Conservation (phyloP, 306 rosid species). For the Arachis hypogaea region DNA sequence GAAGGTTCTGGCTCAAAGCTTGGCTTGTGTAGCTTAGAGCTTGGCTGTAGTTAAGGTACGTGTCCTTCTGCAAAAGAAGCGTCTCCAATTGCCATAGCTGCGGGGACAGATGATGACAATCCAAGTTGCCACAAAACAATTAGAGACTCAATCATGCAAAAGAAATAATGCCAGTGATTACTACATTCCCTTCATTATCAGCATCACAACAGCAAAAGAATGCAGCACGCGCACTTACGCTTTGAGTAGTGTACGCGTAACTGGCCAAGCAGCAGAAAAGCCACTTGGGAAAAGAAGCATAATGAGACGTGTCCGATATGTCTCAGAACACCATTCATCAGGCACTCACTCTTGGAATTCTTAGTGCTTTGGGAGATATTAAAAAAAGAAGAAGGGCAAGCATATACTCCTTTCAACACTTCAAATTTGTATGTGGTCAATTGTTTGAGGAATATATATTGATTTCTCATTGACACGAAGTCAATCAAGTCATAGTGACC, state of each 20-base stretch:
- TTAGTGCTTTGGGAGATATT: not conserved
- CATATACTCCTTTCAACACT: not conserved
- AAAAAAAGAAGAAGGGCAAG: no score
- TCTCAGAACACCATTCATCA: not conserved
- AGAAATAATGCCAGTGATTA: constrained; percentile 41
- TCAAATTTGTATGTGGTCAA: not conserved
- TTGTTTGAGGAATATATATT: not conserved
- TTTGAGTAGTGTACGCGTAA: constrained; percentile 31
- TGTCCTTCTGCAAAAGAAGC: constrained; percentile 91
- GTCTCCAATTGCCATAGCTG: constrained; percentile 99
- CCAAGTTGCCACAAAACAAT: constrained; percentile 42
- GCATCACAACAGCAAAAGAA: constrained; percentile 33
- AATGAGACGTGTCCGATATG: constrained; percentile 5
- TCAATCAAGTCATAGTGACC: not conserved
- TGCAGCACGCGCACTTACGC: constrained; percentile 35
- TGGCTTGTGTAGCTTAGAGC: constrained; percentile 98
- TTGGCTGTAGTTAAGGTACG: constrained; percentile 94
- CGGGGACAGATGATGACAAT: constrained; percentile 37
- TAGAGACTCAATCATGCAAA: constrained; percentile 35
- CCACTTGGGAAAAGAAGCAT: constrained; percentile 30
- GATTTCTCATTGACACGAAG: not conserved
- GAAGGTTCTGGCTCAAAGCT: constrained; percentile 97
- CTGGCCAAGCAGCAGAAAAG: constrained; percentile 14
- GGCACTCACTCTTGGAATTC: not conserved
- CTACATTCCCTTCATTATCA: constrained; percentile 23